Evolutionary conservation across 148 eudicot species (phyloP), one percentile per base, ranked within the genome.

Genomic region (Silene latifolia): DNA sequence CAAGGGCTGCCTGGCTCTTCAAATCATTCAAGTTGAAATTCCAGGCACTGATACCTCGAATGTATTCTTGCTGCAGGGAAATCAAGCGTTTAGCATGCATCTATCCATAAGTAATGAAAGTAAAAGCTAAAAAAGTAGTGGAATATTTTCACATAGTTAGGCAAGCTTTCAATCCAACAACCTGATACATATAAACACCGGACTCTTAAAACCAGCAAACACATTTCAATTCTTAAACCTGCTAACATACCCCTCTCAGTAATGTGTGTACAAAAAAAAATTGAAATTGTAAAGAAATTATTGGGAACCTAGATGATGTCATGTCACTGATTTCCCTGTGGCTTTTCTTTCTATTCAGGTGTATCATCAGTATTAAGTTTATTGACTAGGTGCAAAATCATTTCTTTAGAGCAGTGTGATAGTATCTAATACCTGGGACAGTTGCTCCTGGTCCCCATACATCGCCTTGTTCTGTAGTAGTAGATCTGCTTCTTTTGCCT

Each of bases 21-120:
- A 95, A 82, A 86, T 95, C 97, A 64, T 95, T 96, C 87, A 95
- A 86, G 83, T 95, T 92, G 72, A 92, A 95, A 80, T 95, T 95
- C 98, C 98, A 95, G 14, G 96, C 98, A 80, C 98, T 95, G 61
- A 95, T 92, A 74, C 98, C 98, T 78, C 97, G 88, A 53, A 92
- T 95, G 74, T 95, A 95, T 77, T 95, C 98, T 95, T 95, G 93
- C 98, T 95, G 93, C 85, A 91, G 54, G 46, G 24, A 44, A 67
- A 53, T 46, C 47, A 76, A 80, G 18, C 10, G 9, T 18, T 76
- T 64, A 64, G 14, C 70, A 57, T 46, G 35, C 14, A 76, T 54
- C 29, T 67, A 63, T 63, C 39, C 12, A 25, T 14, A 20, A 63
- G 39, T 24, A 27, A 63, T 19, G 39, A 24, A 27, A 27, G 5